Evolutionary conservation across 371 early-diverging fungal species (phyloP).

Genomic region (Massospora cicadina): DNA sequence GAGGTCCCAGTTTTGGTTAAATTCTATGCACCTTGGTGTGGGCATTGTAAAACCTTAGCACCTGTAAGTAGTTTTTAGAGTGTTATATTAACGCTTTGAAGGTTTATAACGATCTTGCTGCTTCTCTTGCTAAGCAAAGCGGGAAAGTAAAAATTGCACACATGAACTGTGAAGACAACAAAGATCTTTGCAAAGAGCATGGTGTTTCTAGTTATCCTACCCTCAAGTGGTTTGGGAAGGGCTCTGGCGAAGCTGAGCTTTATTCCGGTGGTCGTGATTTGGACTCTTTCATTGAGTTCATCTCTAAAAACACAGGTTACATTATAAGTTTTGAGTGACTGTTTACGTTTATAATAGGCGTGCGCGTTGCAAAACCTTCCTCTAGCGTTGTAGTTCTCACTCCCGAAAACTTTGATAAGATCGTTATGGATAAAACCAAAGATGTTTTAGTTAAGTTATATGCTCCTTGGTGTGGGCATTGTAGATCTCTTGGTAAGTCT

Average conservation of each 20-base stretch:
- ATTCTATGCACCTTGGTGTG: constrained; percentile 81
- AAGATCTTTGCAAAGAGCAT: constrained; percentile 49
- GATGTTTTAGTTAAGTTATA: constrained; percentile 52
- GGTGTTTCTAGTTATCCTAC: constrained; percentile 77
- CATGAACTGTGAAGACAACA: constrained; percentile 74
- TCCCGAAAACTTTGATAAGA: constrained; percentile 12
- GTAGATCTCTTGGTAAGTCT: constrained; percentile 43
- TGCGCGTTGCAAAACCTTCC: neutral
- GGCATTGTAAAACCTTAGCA: constrained; percentile 69
- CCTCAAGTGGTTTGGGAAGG: constrained; percentile 81
- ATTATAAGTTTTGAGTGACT: neutral
- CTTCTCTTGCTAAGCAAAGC: constrained; percentile 43
- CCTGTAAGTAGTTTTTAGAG: constrained; percentile 29
- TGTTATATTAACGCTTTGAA: constrained; percentile 6
- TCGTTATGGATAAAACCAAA: constrained; percentile 18
- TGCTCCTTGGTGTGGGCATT: constrained; percentile 83
- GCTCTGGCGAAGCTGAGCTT: constrained; percentile 43
- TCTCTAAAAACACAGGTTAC: constrained; percentile 57
- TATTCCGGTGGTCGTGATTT: constrained; percentile 71
- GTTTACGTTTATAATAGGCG: neutral
- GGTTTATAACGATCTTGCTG: constrained; percentile 61
- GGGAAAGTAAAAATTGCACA: constrained; percentile 71
- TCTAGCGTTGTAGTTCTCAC: constrained; percentile 11
- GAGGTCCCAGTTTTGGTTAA: constrained; percentile 30
- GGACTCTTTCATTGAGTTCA: constrained; percentile 47